A percentile compares a stretch with the other conserved stretches of the same genome.
These are phyloP conservation scores for Artemisia annua DNA, from an alignment of 129 eudicot genomes.

Conservation along the genomic window DNA sequence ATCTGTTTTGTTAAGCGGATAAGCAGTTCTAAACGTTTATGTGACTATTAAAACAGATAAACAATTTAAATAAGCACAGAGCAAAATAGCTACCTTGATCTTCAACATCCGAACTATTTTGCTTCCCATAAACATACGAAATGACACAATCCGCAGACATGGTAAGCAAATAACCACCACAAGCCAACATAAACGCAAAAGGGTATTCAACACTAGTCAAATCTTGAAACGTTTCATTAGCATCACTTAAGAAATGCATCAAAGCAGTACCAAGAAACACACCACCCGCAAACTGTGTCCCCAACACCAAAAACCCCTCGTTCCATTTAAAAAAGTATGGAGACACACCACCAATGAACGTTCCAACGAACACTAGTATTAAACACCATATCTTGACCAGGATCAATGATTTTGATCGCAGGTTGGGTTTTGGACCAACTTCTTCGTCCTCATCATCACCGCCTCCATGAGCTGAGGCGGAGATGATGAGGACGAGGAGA, in stretches of 20 bases:
- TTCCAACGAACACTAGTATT: constrained; percentile 61
- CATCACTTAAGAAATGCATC: constrained; percentile 90
- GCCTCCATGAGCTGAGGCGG: constrained; percentile 57
- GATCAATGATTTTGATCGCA: constrained; percentile 53
- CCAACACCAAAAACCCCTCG: constrained; percentile 69
- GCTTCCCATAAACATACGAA: constrained; percentile 56
- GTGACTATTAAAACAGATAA: no score
- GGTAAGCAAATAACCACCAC: constrained; percentile 80
- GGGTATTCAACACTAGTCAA: constrained; percentile 66
- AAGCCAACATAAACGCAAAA: constrained; percentile 85
- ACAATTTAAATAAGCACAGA: no score
- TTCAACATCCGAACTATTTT: constrained; percentile 26
- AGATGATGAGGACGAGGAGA: constrained; percentile 42
- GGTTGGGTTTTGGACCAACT: constrained; percentile 38
- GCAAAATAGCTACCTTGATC: constrained; percentile 47
- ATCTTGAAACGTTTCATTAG: constrained; percentile 75
- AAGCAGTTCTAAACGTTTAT: no score
- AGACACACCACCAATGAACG: constrained; percentile 72
- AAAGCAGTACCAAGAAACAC: constrained; percentile 79
- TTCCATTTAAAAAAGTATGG: constrained; percentile 84
- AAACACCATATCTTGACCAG: constrained; percentile 79
- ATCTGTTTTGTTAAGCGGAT: no score
- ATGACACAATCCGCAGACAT: constrained; percentile 81
- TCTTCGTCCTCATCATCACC: constrained; percentile 18
- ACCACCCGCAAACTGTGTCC: constrained; percentile 94